A percentile compares a stretch with the other conserved stretches of the same genome.
phyloP scores from a whole-genome alignment of 106 monocot species.

The Agapanthus africanus region DNA sequence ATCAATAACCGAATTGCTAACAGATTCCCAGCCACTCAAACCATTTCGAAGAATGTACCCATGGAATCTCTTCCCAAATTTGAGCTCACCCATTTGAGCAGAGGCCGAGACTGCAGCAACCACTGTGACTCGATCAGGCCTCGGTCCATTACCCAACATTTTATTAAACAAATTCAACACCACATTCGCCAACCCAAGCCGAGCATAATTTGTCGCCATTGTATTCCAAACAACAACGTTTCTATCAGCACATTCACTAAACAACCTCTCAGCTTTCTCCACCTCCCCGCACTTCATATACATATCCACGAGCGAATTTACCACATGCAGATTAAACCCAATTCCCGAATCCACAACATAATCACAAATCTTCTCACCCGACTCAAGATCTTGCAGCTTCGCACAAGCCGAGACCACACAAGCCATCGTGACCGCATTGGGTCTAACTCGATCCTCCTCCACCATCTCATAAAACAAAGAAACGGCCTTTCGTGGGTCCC shows the following conservation, averaged over 20 bases:
- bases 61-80: slow-evolving; percentile 21
- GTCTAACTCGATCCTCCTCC: not conserved
- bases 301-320: slow-evolving; percentile 32
- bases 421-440: slow-evolving; percentile 31
- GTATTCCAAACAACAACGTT: slow-evolving; percentile 38
- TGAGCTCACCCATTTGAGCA: slow-evolving; percentile 19
- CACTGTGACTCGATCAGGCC: slow-evolving; percentile 25
- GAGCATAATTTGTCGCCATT: slow-evolving; percentile 32
- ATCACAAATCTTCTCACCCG: slow-evolving; percentile 19
- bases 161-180: slow-evolving; percentile 21
- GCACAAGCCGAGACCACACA: slow-evolving; percentile 37
- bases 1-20: slow-evolving; percentile 30
- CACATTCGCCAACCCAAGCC: slow-evolving; percentile 16
- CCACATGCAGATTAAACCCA: slow-evolving; percentile 14
- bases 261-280: slow-evolving; percentile 16
- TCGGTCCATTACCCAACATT: slow-evolving; percentile 13
- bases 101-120: slow-evolving; percentile 19
- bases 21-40: slow-evolving; percentile 17
- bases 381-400: slow-evolving; percentile 20
- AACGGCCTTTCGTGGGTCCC: slow-evolving; percentile 14
- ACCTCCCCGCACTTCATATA: slow-evolving; percentile 37
- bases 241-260: slow-evolving; percentile 13
- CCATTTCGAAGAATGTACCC: slow-evolving; percentile 25
- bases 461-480: slow-evolving; percentile 26
- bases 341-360: slow-evolving; percentile 18